Evolutionary conservation across 768 basidiomycete genomes (phyloP).

Genomic region (Leccinum imitatum): DNA sequence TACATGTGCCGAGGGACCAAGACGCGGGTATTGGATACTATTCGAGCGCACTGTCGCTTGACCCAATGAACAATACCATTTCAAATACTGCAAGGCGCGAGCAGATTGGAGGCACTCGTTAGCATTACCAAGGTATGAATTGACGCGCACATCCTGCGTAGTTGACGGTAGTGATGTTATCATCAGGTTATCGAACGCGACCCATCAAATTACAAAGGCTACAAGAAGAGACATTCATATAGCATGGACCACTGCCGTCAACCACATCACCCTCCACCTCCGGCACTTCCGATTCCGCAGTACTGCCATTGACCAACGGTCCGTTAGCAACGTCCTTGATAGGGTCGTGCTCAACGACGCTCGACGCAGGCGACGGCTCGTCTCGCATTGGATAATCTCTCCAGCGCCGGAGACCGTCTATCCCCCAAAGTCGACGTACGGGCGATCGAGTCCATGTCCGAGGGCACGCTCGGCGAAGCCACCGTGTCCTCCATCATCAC

Average conservation of each 20-base stretch:
- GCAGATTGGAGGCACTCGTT: too few relatives aligned
- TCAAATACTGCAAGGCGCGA: too few relatives aligned
- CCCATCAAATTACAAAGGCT: too few relatives aligned
- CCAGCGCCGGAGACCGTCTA: slow-evolving; percentile 23
- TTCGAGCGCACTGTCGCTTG: too few relatives aligned
- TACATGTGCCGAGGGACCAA: too few relatives aligned
- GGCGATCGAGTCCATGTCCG: slow-evolving; percentile 27
- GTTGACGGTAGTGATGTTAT: too few relatives aligned
- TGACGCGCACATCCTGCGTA: too few relatives aligned
- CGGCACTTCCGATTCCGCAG: not conserved
- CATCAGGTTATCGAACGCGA: too few relatives aligned
- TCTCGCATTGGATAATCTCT: slow-evolving; percentile 25
- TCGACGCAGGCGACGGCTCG: slow-evolving; percentile 31
- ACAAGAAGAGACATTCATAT: too few relatives aligned
- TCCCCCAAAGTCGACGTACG: slow-evolving; percentile 24
- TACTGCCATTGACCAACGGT: not conserved
- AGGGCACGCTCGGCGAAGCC: slow-evolving; percentile 24
- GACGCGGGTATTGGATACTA: too few relatives aligned
- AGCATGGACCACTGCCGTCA: not conserved
- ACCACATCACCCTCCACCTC: not conserved
- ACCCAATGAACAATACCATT: too few relatives aligned
- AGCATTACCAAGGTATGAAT: too few relatives aligned
- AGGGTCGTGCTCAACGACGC: slow-evolving; percentile 24
- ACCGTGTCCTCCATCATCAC: slow-evolving; percentile 14
- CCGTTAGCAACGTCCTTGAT: slow-evolving; percentile 13